Base-by-base conservation (phyloP, 2,329 filamentous ascomycete genomes). In the Anisogramma anomala region DNA sequence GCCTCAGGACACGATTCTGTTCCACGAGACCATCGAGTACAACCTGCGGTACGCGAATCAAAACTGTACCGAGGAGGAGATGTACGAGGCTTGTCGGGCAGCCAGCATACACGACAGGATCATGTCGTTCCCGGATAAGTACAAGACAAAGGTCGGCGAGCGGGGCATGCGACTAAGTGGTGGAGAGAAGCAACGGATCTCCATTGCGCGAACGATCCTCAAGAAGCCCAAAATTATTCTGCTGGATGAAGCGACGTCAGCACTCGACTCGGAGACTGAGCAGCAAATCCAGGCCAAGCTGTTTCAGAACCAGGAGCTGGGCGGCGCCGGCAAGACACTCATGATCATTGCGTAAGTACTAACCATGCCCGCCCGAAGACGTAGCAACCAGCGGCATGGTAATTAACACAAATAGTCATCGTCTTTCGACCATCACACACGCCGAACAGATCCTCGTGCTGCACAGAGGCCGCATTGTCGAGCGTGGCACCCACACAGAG, bases 391-490 rank as follows among this genome's bases (percentile, higher is more conserved):
- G n/a, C n/a, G n/a, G n/a, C n/a, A n/a, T n/a, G n/a, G n/a, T 23
- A 31, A 39, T 53, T 61, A 50, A 58, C 39, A 32, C 41, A 9
- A 33, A 15, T 47, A 78, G 74, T 39, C 86, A 94, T 60, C 81
- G 86, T 40, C 66, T 94, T 18, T 91, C 84, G 23, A 87, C 82
- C 1, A 89, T 91, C 52, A 88, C 84, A 3, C 81, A 84, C 43
- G 86, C 86, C 8, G 84, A 94, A 57, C 83, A 88, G 54, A 87
- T 94, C 46, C 68, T 87, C 39, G 85, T 93, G 33, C 68, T 88
- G 22, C 78, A 82, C 48, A 75, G 77, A 45, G 86, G 86, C n/a
- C 69, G 72, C 33, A 81, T 94, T 37, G 74, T 76, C 11, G 86
- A 94, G 63, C 71, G 73, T 35, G 86, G 86, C 13, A 87, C 79